Percentiles rank a stretch among this genome's conserved stretches.
phyloP scores from a whole-genome alignment of 495 filamentous ascomycete species.

The Staphylotrichum longicolle region DNA sequence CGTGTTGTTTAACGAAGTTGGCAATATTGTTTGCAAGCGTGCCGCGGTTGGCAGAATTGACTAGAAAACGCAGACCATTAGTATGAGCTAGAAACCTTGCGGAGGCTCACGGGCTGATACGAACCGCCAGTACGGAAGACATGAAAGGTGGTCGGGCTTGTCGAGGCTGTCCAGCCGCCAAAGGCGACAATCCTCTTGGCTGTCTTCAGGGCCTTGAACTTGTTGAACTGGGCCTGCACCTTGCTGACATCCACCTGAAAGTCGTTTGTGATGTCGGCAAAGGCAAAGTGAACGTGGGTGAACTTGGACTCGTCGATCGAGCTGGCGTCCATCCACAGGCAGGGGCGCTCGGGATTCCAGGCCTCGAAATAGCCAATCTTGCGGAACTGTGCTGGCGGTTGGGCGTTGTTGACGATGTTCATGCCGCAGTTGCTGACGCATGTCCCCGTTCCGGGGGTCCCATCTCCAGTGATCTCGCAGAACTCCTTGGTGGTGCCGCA shows the following conservation, averaged over 20 bases:
- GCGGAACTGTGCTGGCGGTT: not conserved
- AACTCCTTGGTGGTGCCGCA: slow-evolving; percentile 49
- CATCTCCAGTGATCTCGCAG: slow-evolving; percentile 35
- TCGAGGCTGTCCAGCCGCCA: slow-evolving; percentile 36
- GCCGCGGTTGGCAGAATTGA: slow-evolving; percentile 23
- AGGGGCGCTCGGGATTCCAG: slow-evolving; percentile 29
- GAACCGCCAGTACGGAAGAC: slow-evolving; percentile 28
- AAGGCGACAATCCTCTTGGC: slow-evolving; percentile 34
- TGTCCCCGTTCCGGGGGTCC: slow-evolving; percentile 39
- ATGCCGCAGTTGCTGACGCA: slow-evolving; percentile 50
- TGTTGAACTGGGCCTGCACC: slow-evolving; percentile 17
- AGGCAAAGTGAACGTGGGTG: slow-evolving; percentile 30
- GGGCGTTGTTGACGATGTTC: slow-evolving; percentile 22
- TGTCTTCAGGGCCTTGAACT: slow-evolving; percentile 22
- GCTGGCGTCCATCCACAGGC: slow-evolving; percentile 25
- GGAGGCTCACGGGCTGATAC: too few relatives aligned
- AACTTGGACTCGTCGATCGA: slow-evolving; percentile 20
- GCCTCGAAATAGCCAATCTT: slow-evolving; percentile 34
- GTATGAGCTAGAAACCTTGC: too few relatives aligned
- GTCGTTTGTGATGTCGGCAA: slow-evolving; percentile 17
- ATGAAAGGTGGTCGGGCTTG: slow-evolving; percentile 23
- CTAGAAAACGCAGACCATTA: not conserved
- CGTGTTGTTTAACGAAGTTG: slow-evolving; percentile 29
- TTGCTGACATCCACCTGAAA: slow-evolving; percentile 18
- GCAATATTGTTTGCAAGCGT: slow-evolving; percentile 28